Conservation (phyloP, 139 green algal species). For the Tetradesmus obliquus region DNA sequence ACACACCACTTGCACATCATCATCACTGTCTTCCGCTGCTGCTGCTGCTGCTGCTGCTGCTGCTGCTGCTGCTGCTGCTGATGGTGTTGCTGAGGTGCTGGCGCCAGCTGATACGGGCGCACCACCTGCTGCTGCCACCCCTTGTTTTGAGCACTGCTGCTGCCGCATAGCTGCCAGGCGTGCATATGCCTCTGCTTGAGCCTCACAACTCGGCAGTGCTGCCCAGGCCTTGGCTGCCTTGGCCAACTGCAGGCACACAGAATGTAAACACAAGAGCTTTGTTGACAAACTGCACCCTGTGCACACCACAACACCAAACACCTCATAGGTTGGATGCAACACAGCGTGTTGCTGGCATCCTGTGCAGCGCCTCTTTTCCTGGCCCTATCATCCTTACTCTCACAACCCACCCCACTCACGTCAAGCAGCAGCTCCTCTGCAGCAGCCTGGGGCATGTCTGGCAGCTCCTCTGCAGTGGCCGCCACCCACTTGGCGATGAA, state of each 20-base stretch:
- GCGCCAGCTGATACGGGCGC: background rate
- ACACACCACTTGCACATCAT: slow-evolving; percentile 50
- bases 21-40: slow-evolving; percentile 29
- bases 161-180: background rate
- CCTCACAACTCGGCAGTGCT: background rate
- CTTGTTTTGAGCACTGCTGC: background rate
- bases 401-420: slow-evolving; percentile 11
- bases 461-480: background rate
- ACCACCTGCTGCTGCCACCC: background rate
- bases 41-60: background rate
- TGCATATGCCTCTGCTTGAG: background rate
- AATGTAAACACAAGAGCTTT: too few species aligned
- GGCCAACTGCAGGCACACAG: background rate
- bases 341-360: too few species aligned
- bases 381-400: background rate
- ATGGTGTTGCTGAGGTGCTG: background rate
- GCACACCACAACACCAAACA: too few species aligned
- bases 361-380: too few species aligned
- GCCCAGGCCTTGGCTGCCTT: slow-evolving; percentile 28
- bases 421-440: slow-evolving; percentile 42
- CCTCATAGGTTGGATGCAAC: too few species aligned
- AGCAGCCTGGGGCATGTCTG: background rate
- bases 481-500: slow-evolving; percentile 52
- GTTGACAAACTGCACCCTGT: too few species aligned
- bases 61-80: background rate